Base-by-base conservation (phyloP, 192 early-diverging fungal species). In the Phlyctochytrium planicorne region DNA sequence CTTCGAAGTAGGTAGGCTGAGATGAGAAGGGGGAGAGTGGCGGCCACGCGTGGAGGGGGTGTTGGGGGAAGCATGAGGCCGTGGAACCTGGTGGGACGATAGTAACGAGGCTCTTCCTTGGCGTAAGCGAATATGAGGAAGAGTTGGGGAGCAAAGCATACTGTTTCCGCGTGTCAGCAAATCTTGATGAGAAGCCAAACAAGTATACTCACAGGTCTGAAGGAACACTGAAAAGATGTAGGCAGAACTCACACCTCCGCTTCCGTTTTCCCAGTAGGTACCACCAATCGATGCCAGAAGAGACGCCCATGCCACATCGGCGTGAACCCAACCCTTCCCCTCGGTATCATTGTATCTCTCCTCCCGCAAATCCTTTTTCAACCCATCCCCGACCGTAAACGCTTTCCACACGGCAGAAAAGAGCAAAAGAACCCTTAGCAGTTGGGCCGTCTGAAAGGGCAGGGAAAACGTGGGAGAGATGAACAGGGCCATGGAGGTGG, bases 131-230 rank as follows among this genome's bases (percentile, higher is more conserved):
- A 6, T 6, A 57, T 12, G 12, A 57, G 55, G 55, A 25, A 57
- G 20, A 57, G 10, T 57, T 57, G 12, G 55, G 55, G 55, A 4
- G 27, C 27, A 6, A 25, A 6, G 10, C 16, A 10, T 6, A 57
- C 55, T 57, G 55, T 14, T n/a, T n/a, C n/a, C n/a, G n/a, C n/a
- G 55, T 57, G 20, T 14, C 25, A 57, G 40, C 55, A 57, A 57
- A 14, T 24, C 16, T 12, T 25, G 27, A 20, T 25, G 27, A 29
- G 25, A 57, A 57, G 25, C 40, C 40, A 20, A 47, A 47, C 6
- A 47, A 47, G 55, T n/a, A n/a, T n/a, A 57, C 55, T 57, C 55
- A 57, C 55, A 27, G 10, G 55, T 57, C 55, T 29, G 55, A 4
- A 57, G 12, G 25, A 57, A 57, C 55, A 57, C 6, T 10, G 55